Evolutionary conservation across 768 basidiomycete genomes (phyloP).

Genomic region (Cystoderma amianthinum): DNA sequence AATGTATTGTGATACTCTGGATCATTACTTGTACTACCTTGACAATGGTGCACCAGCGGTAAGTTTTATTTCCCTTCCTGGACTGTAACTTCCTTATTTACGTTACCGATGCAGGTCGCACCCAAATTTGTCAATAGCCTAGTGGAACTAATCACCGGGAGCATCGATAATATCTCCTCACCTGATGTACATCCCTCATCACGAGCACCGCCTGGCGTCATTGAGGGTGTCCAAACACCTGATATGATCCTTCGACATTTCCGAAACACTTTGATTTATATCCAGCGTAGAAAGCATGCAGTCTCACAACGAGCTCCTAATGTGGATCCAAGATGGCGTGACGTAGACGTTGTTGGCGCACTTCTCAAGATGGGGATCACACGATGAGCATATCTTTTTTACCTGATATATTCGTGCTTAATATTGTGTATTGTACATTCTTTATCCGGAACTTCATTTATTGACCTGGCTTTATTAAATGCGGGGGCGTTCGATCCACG

Average conservation of each 20-base stretch:
- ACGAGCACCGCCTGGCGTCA: slow-evolving; percentile 79
- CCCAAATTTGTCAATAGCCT: slow-evolving; percentile 96
- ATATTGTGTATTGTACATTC: slow-evolving; percentile 1
- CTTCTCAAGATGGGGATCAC: slow-evolving; percentile 82
- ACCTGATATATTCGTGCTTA: neutral
- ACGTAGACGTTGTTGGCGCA: slow-evolving; percentile 86
- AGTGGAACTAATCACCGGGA: slow-evolving; percentile 91
- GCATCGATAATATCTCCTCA: slow-evolving; percentile 86
- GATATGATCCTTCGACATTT: slow-evolving; percentile 95
- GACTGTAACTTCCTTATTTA: neutral
- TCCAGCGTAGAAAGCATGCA: slow-evolving; percentile 66
- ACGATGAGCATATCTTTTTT: slow-evolving; percentile 26
- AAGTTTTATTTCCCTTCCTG: slow-evolving; percentile 21
- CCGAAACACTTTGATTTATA: slow-evolving; percentile 81
- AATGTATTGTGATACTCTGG: slow-evolving; percentile 92
- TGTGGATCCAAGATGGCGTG: slow-evolving; percentile 64
- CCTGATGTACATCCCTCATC: slow-evolving; percentile 86
- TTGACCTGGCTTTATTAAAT: neutral
- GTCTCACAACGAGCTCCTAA: slow-evolving; percentile 28
- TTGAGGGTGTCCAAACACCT: slow-evolving; percentile 89
- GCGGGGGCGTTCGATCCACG: no score
- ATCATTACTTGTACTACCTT: slow-evolving; percentile 94
- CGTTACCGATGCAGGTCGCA: slow-evolving; percentile 51
- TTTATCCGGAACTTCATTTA: neutral
- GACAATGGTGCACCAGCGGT: slow-evolving; percentile 91